Evolutionary conservation across 306 rosid genomes (phyloP).

Genomic region (Cercis canadensis): DNA sequence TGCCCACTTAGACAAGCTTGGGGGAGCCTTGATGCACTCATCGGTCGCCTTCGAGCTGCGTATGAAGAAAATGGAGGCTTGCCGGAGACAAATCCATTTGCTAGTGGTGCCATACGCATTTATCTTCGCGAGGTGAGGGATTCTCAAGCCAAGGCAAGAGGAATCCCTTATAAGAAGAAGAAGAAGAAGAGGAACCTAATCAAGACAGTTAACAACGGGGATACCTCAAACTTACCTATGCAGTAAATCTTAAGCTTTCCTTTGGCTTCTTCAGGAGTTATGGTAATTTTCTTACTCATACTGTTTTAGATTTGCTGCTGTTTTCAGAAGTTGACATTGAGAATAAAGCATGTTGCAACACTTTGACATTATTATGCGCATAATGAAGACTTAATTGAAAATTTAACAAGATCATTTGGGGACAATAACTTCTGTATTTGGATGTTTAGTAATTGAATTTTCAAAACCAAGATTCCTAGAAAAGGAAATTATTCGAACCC

Average conservation of each 20-base stretch:
- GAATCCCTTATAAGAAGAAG: constrained; percentile 89
- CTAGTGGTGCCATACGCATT: constrained; percentile 73
- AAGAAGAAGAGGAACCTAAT: constrained; percentile 56
- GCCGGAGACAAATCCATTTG: constrained; percentile 86
- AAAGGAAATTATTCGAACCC: constrained; percentile 25
- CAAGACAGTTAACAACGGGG: constrained; percentile 37
- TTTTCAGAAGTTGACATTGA: constrained; percentile 18
- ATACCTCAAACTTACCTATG: constrained; percentile 47
- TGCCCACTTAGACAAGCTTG: constrained; percentile 91
- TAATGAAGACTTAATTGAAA: constrained; percentile 22
- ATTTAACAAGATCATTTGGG: not conserved
- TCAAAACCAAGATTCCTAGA: constrained; percentile 2
- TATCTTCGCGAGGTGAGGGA: constrained; percentile 79
- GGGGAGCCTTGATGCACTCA: constrained; percentile 90
- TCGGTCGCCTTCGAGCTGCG: constrained; percentile 90
- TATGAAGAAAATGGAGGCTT: constrained; percentile 93
- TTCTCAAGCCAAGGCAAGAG: constrained; percentile 85
- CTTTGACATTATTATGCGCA: constrained; percentile 14
- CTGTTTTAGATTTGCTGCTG: constrained; percentile 5
- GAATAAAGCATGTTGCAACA: constrained; percentile 2
- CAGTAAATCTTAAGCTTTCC: constrained; percentile 33
- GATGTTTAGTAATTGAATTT: constrained; percentile 14
- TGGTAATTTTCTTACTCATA: constrained; percentile 37
- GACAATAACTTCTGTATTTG: constrained; percentile 18
- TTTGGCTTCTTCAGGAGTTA: constrained; percentile 30